Percentiles rank a stretch among this genome's conserved stretches.
phyloP scores from a whole-genome alignment of 306 rosid genomes.

The Dalbergia oliveri region DNA sequence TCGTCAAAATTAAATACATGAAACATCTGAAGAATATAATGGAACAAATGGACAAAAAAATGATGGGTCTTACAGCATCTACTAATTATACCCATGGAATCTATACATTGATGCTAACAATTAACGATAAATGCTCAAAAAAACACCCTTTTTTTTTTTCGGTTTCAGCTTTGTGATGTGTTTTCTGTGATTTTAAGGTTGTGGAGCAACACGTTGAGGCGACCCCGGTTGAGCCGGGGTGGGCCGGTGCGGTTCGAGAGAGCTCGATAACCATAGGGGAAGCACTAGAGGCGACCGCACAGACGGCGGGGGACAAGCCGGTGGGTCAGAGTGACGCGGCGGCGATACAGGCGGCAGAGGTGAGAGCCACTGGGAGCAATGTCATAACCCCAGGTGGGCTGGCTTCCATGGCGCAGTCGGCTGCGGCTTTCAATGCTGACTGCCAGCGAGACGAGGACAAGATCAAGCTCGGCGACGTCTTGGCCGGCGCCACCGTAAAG shows the following conservation, averaged over 20 bases:
- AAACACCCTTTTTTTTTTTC: not conserved
- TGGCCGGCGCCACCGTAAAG: slow-evolving; percentile 61
- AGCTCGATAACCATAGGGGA: slow-evolving; percentile 72
- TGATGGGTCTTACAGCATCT: too few species aligned
- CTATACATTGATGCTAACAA: too few species aligned
- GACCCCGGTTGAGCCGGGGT: slow-evolving; percentile 29
- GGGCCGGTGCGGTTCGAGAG: slow-evolving; percentile 8
- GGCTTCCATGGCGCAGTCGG: slow-evolving; percentile 68
- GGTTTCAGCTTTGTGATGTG: not conserved
- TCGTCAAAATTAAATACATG: too few species aligned
- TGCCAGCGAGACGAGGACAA: slow-evolving; percentile 51
- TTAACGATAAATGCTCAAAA: too few species aligned
- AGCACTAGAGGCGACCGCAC: slow-evolving; percentile 76
- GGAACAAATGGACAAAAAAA: too few species aligned
- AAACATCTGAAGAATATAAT: too few species aligned
- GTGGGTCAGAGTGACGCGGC: slow-evolving; percentile 74
- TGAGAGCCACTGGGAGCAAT: slow-evolving; percentile 64
- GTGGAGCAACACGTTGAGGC: slow-evolving; percentile 62
- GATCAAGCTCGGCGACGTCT: slow-evolving; percentile 65
- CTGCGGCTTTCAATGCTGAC: slow-evolving; percentile 59
- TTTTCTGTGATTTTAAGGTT: slow-evolving; percentile 52
- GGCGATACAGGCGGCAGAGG: slow-evolving; percentile 80
- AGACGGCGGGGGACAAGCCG: slow-evolving; percentile 58
- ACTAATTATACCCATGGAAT: too few species aligned
- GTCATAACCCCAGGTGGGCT: slow-evolving; percentile 64